Conservation (phyloP, 2,329 filamentous ascomycete genomes). For the Gnomoniopsis sp. region DNA sequence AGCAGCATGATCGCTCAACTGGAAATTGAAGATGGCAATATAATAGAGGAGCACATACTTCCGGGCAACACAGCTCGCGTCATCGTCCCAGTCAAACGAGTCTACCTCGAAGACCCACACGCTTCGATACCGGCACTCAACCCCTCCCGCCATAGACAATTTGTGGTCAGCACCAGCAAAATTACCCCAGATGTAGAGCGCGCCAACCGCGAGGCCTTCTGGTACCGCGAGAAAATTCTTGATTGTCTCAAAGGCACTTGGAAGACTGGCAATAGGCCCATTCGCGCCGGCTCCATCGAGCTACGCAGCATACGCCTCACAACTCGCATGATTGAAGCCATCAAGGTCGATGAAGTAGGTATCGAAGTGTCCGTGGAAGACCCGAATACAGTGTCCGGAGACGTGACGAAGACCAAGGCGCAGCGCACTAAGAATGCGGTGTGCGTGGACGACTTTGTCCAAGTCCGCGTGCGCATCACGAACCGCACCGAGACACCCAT, state of each 20-base stretch:
- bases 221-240: constrained; percentile 82
- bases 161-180: constrained; percentile 79
- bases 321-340: constrained; percentile 75
- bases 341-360: constrained; percentile 76
- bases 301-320: constrained; percentile 72
- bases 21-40: constrained; percentile 45
- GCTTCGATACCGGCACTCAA: constrained; percentile 77
- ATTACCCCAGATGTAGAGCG: constrained; percentile 77
- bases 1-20: constrained; percentile 69
- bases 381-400: constrained; percentile 15
- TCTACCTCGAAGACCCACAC: constrained; percentile 74
- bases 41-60: constrained; percentile 55
- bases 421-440: constrained; percentile 26
- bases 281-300: constrained; percentile 67
- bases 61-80: constrained; percentile 71
- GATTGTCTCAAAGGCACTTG: constrained; percentile 69
- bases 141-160: constrained; percentile 81
- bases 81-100: constrained; percentile 69
- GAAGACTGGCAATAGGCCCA: constrained; percentile 52
- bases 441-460: constrained; percentile 61
- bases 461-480: constrained; percentile 65
- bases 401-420: constrained; percentile 17
- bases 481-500: constrained; percentile 71
- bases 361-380: constrained; percentile 58
- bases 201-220: constrained; percentile 77